These are phyloP conservation scores for Pleoardoris graminearum DNA, from an alignment of 2,329 filamentous ascomycete genomes.

Conservation along the genomic window DNA sequence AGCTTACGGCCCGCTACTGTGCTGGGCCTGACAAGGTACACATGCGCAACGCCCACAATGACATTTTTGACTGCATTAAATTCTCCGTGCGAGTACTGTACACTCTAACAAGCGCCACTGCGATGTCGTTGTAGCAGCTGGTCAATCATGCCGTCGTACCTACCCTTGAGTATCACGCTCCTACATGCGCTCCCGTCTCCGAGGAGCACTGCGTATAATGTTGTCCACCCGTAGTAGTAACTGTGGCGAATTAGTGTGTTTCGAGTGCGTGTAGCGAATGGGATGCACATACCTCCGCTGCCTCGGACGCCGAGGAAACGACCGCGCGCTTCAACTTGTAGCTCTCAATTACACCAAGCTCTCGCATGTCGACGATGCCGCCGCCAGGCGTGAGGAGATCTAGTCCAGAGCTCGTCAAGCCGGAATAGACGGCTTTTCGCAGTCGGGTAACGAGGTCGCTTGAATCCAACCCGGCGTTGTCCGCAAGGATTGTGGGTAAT, in stretches of 20 bases:
- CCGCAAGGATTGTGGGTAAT: constrained; percentile 92
- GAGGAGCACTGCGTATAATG: constrained; percentile 91
- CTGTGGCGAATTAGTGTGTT: constrained; percentile 53
- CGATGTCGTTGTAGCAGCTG: constrained; percentile 21
- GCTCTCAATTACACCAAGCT: constrained; percentile 92
- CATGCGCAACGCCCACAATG: constrained; percentile 2
- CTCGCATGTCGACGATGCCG: constrained; percentile 92
- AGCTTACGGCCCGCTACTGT: background rate
- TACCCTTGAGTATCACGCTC: constrained; percentile 6
- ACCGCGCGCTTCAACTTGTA: constrained; percentile 99
- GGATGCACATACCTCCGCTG: constrained; percentile 75
- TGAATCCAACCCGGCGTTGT: constrained; percentile 95
- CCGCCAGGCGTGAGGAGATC: constrained; percentile 89
- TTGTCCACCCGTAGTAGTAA: constrained; percentile 93
- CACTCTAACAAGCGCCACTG: constrained; percentile 29
- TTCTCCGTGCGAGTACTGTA: constrained; percentile 18
- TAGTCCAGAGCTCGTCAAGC: constrained; percentile 87
- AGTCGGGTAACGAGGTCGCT: constrained; percentile 90
- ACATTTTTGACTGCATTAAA: constrained; percentile 27
- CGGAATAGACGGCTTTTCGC: constrained; percentile 92
- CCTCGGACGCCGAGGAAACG: constrained; percentile 92
- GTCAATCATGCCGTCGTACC: constrained; percentile 12
- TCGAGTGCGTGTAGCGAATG: constrained; percentile 8
- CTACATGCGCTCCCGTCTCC: constrained; percentile 77
- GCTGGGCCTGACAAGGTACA: background rate